Percentiles rank a stretch among this genome's conserved stretches.
Evolutionary conservation across 257 asterid species (phyloP).

Genomic region (Penstemon eatonii): DNA sequence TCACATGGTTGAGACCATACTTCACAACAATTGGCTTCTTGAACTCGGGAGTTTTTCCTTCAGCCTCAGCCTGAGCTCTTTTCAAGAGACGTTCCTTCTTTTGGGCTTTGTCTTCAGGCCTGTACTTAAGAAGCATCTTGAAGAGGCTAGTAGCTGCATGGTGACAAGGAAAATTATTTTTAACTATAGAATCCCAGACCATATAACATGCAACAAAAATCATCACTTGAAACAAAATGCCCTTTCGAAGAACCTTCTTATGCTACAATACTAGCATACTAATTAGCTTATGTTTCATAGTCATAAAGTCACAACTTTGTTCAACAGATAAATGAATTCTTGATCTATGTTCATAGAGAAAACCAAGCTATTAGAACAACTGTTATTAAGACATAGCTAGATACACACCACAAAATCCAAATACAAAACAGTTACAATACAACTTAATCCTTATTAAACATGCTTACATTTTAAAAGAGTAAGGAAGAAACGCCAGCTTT

Average conservation of each 20-base stretch:
- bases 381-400: no score
- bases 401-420: no score
- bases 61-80: conserved; percentile 55
- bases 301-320: background rate
- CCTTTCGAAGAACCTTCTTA: no score
- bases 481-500: no score
- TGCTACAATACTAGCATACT: background rate
- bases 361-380: no score
- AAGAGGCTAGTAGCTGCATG: conserved; percentile 42
- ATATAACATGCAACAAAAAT: background rate
- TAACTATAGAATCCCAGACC: background rate
- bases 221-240: background rate
- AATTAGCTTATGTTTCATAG: background rate
- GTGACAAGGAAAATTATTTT: background rate
- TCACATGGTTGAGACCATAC: conserved; percentile 53
- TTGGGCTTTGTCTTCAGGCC: conserved; percentile 49
- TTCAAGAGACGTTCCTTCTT: conserved; percentile 46
- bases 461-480: no score
- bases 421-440: no score
- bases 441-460: no score
- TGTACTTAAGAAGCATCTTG: conserved; percentile 47
- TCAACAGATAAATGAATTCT: background rate
- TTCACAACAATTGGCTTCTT: conserved; percentile 53
- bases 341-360: no score
- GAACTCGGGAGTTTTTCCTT: conserved; percentile 40